Evolutionary conservation across 192 early-diverging fungal species (phyloP).

Genomic region (Backusella sp.): DNA sequence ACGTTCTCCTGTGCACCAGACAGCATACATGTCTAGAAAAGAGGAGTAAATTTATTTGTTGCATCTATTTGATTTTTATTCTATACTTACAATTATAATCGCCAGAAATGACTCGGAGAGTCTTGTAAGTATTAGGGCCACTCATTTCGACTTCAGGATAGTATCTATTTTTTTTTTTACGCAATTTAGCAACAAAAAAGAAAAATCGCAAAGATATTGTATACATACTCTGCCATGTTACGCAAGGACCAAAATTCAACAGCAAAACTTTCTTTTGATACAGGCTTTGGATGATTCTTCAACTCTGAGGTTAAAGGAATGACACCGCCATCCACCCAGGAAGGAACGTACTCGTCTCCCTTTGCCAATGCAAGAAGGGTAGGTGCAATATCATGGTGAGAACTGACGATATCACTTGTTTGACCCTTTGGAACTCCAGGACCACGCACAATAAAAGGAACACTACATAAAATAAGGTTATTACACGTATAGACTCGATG

Average conservation of each 20-base stretch:
- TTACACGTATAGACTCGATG: neutral
- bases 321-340: slow-evolving; percentile 53
- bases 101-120: slow-evolving; percentile 49
- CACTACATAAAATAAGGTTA: slow-evolving; percentile 12
- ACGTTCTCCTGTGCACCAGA: slow-evolving; percentile 58
- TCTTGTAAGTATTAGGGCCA: slow-evolving; percentile 51
- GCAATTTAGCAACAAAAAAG: neutral
- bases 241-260: slow-evolving; percentile 49
- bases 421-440: slow-evolving; percentile 55
- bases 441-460: slow-evolving; percentile 60
- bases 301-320: slow-evolving; percentile 51
- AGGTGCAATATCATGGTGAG: slow-evolving; percentile 61
- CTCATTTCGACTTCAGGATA: slow-evolving; percentile 17
- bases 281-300: slow-evolving; percentile 39
- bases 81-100: slow-evolving; percentile 40
- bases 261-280: slow-evolving; percentile 47
- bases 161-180: slow-evolving; percentile 12
- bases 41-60: neutral
- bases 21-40: slow-evolving; percentile 42
- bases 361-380: slow-evolving; percentile 59
- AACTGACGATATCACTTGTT: slow-evolving; percentile 41
- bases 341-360: slow-evolving; percentile 31
- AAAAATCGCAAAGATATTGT: neutral
- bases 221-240: slow-evolving; percentile 14
- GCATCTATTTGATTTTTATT: no score